Evolutionary conservation across 129 eudicot genomes (phyloP).

Genomic region (Smallanthus sonchifolius): DNA sequence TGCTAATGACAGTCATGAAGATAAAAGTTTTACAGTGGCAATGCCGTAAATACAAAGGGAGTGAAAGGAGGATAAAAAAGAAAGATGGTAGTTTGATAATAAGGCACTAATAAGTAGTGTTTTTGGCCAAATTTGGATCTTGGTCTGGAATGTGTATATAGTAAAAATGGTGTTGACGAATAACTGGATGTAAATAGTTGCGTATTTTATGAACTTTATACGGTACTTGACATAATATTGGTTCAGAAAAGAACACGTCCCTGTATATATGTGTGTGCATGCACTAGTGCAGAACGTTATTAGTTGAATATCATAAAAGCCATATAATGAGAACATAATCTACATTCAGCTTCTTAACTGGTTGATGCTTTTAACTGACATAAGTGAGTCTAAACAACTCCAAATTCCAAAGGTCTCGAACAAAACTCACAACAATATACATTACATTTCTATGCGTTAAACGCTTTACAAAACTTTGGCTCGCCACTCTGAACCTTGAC

Average conservation of each 20-base stretch:
- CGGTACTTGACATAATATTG: no score
- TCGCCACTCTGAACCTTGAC: not conserved
- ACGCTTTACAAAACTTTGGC: constrained; percentile 22
- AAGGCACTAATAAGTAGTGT: not conserved
- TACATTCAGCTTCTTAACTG: not conserved
- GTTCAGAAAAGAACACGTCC: no score
- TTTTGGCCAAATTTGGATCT: not conserved
- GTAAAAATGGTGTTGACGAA: no score
- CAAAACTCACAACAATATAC: not conserved
- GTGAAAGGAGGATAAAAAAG: not conserved
- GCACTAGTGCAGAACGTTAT: not conserved
- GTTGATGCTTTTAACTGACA: not conserved
- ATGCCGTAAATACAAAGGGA: constrained; percentile 8
- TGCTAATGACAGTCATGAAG: constrained; percentile 23
- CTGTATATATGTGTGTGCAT: no score
- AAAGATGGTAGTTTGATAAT: not conserved
- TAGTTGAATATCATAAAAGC: not conserved
- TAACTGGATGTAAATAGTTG: constrained; percentile 13
- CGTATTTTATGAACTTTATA: not conserved
- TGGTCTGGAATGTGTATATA: constrained; percentile 9
- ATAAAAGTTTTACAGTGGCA: constrained; percentile 19
- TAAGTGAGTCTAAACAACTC: not conserved
- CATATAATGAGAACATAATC: not conserved
- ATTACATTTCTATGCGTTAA: not conserved
- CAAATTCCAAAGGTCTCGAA: not conserved